Evolutionary conservation across 23 red algal species (phyloP).

Genomic region (Gracilaria vermiculophylla): DNA sequence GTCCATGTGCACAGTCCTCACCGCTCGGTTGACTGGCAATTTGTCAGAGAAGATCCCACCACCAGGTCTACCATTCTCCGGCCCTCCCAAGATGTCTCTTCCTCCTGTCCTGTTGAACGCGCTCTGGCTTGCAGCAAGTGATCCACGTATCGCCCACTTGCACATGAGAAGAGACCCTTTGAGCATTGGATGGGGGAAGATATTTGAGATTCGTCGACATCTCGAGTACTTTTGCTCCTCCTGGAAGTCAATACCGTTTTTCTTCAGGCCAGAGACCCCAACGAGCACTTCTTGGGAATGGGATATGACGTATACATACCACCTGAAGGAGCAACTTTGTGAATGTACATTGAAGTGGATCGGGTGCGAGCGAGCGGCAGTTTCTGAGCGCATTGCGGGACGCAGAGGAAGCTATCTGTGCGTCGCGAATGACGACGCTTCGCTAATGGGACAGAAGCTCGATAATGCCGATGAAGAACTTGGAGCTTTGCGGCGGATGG

Average conservation of each 20-base stretch:
- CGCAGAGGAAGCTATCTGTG: too few relatives aligned
- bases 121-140: conserved; percentile 85
- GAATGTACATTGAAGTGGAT: too few relatives aligned
- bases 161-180: conserved; percentile 74
- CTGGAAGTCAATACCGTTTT: conserved; percentile 82
- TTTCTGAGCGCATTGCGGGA: too few relatives aligned
- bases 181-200: conserved; percentile 83
- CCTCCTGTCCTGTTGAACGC: conserved; percentile 55
- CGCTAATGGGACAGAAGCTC: too few relatives aligned
- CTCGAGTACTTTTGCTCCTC: conserved; percentile 82
- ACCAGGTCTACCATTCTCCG: conserved; percentile 24
- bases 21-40: conserved; percentile 14
- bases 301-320: conserved; percentile 78
- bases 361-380: too few relatives aligned
- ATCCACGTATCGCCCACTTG: conserved; percentile 88
- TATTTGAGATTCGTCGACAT: conserved; percentile 92
- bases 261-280: conserved; percentile 70
- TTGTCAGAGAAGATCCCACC: conserved; percentile 58
- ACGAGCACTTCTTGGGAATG: conserved; percentile 85
- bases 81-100: conserved; percentile 44
- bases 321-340: conserved; percentile 82
- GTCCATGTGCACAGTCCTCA: conserved; percentile 55
- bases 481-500: too few relatives aligned
- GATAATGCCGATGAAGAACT: too few relatives aligned
- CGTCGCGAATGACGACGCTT: too few relatives aligned